Evolutionary conservation across 352 stramenopile species (phyloP), one percentile per base, ranked within the genome.

Genomic region (Phytophthora tubulina): DNA sequence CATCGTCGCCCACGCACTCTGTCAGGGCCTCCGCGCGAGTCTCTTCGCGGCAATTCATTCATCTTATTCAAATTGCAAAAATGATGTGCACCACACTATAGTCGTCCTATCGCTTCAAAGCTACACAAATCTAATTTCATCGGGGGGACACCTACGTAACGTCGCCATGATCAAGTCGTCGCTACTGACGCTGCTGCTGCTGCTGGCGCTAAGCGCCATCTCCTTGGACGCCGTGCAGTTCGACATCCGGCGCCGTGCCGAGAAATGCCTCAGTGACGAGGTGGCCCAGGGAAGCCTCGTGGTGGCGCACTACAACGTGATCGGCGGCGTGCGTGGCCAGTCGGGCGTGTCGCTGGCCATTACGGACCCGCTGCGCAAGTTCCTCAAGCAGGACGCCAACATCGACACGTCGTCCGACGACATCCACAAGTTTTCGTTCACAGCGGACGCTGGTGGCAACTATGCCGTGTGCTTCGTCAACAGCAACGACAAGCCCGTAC

Each of bases 231-330:
- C 76, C 31, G 87, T 96, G 67, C 87, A 95, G 67, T 96, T 96
- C 59, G 88, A 95, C 67, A 74, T 96, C 30, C 82, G 78, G 0
- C 80, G 79, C 9, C 84, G 75, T 52, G 63, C 73, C 3, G 85
- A 96, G 59, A 96, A 96, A 75, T 96, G 89, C 62, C 73, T 96
- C 57, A 96, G 88, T 65, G 89, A 96, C 50, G 88, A 96, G 49
- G 85, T 96, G 50, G 83, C 86, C 21, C 71, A 91, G 48, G 86
- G 83, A 53, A 92, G 80, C 50, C 79, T 95, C 62, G 87, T 96
- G 38, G 87, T 94, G 53, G 85, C 93, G 63, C 84, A 94, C 69
- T 96, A 96, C 75, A 85, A 93, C 73, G 79, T 96, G 45, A 82
- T 96, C 46, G 85, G 85, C 44, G 74, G 80, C 2, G 67, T 70